Conservation (phyloP, 139 green algal genomes). For the Volvox reticuliferus region DNA sequence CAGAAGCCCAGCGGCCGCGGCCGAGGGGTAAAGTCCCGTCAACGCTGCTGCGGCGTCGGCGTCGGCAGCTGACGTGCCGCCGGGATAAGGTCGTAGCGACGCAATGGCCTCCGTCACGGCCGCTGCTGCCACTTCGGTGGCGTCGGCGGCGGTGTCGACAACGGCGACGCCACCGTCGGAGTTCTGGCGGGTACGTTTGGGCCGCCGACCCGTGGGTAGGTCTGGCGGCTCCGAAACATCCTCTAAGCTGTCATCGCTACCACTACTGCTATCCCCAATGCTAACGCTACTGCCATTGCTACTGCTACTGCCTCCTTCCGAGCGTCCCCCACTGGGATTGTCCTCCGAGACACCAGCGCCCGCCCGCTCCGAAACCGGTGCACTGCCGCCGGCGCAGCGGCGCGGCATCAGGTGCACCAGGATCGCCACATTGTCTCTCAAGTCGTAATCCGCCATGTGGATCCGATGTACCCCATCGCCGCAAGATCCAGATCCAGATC, state of each 20-base stretch:
- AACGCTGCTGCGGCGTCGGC: neutral
- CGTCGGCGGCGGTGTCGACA: too few relatives aligned
- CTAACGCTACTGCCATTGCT: conserved; percentile 47
- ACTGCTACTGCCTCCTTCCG: conserved; percentile 67
- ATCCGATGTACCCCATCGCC: conserved; percentile 4
- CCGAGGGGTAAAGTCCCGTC: too few relatives aligned
- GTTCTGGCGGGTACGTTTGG: conserved; percentile 4
- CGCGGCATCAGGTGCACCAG: conserved; percentile 67
- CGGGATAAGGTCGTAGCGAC: neutral
- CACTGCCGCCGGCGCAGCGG: neutral
- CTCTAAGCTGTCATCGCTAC: neutral
- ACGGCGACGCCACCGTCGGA: neutral
- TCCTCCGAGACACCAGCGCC: neutral
- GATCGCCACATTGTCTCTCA: conserved; percentile 86
- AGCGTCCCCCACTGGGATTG: neutral
- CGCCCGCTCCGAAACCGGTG: too few relatives aligned
- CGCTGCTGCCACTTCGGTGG: neutral
- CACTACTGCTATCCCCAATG: neutral
- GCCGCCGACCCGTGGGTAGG: neutral
- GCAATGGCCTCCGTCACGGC: conserved; percentile 5
- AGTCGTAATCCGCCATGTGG: conserved; percentile 57
- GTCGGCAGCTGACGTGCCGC: neutral
- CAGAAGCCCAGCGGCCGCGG: neutral
- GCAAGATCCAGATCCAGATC: neutral
- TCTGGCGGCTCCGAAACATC: neutral